Evolutionary conservation across 2,329 filamentous ascomycete genomes (phyloP), one percentile per base, ranked within the genome.

Genomic region (Huntiella bhutanensis): DNA sequence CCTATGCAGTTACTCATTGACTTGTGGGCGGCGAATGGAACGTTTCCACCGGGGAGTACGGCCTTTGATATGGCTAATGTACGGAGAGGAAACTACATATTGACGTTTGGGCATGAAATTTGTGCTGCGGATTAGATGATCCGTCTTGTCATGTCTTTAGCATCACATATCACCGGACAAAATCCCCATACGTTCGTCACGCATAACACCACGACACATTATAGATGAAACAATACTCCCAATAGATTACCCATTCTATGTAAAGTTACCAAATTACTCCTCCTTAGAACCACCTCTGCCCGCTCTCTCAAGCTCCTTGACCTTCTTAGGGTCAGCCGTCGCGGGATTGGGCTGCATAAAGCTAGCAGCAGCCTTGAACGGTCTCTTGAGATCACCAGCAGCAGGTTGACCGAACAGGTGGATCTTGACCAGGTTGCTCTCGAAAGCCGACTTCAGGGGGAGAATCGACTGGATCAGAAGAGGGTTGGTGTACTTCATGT

Each of bases 401-500:
- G 91, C 88, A 35, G 88, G 76, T 64, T 91, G 70, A 58, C 87
- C 87, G 53, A 87, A 82, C 53, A 98, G 55, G 67, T 96, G 82
- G 59, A 98, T 88, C 76, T 96, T 95, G 71, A 91, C 75, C 57
- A 95, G 70, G 72, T 95, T 96, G 67, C 80, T 74, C 72, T 98
- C 91, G 64, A 98, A 75, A 40, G 86, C 88, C 60, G 82, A 75
- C 80, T 98, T 98, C 64, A 96, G 71, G 33, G 91, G 91, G 60
- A 98, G 91, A 68, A 98, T 94, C 63, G 82, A 92, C 76, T 98
- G 91, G 69, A 98, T 94, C 58, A 95, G 71, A 44, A 98, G 82
- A 37, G 91, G 91, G 77, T 96, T 98, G 69, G 87, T 96, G 80
- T 96, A 98, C 65, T 95, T 87, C 73, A 98, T 82, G 78, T 96